These are phyloP conservation scores for Russula griseocarnosa DNA, from an alignment of 768 basidiomycete species.

Conservation along the genomic window DNA sequence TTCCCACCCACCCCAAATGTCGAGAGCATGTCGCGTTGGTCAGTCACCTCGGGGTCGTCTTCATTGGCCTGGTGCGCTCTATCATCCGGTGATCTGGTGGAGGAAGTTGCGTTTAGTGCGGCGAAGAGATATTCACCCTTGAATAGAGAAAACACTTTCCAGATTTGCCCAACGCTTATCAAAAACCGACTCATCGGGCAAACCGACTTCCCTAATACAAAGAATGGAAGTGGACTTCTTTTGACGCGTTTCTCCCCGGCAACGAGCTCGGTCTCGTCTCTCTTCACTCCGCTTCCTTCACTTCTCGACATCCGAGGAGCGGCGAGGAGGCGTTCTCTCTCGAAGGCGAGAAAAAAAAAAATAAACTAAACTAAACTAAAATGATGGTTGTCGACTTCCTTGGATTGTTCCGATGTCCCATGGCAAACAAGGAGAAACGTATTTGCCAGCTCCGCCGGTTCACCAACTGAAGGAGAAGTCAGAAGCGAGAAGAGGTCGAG, in stretches of 20 bases:
- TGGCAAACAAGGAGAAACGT: background rate
- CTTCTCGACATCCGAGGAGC: background rate
- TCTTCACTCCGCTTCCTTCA: background rate
- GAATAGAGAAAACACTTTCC: constrained; percentile 3
- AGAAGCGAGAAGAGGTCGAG: background rate
- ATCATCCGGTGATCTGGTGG: background rate
- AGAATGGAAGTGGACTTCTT: background rate
- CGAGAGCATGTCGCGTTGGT: background rate
- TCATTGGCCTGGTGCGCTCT: background rate
- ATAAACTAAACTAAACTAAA: background rate
- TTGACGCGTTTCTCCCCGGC: background rate
- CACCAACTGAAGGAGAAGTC: background rate
- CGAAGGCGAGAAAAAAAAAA: background rate
- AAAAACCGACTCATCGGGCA: constrained; percentile 5
- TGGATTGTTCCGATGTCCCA: background rate
- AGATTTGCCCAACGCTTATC: constrained; percentile 6
- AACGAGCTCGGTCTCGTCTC: background rate
- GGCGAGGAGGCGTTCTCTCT: background rate
- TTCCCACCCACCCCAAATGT: background rate
- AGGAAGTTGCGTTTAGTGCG: constrained; percentile 16
- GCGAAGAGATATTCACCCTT: constrained; percentile 3
- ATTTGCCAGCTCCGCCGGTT: background rate
- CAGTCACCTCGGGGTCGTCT: background rate
- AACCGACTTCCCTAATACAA: constrained; percentile 11
- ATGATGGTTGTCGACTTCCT: background rate